phyloP scores from a whole-genome alignment of 805 yeast species.

The Wickerhamiella vanderwaltii region DNA sequence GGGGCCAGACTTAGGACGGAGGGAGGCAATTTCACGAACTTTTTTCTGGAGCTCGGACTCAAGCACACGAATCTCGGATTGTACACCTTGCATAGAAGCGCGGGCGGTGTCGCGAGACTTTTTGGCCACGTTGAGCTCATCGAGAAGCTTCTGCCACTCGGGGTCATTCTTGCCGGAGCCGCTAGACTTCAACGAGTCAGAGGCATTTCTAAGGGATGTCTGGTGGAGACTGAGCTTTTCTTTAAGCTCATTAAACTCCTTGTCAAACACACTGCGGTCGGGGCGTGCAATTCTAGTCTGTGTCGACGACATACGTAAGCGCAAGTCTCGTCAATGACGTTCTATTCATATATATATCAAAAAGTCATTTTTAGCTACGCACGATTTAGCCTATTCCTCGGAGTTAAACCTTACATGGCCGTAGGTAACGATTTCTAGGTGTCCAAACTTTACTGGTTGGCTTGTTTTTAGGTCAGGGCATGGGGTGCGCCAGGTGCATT shows the following conservation, averaged over 20 bases:
- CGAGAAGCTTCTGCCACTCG: conserved; percentile 43
- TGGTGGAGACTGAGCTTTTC: conserved; percentile 22
- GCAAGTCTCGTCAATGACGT: too few relatives aligned
- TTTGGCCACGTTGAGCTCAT: conserved; percentile 36
- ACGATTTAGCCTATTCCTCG: too few relatives aligned
- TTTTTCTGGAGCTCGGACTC: conserved; percentile 66
- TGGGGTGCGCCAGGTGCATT: too few relatives aligned
- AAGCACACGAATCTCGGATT: conserved; percentile 55
- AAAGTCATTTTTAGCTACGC: too few relatives aligned
- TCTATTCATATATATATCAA: too few relatives aligned
- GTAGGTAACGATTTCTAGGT: too few relatives aligned
- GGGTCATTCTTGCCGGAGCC: conserved; percentile 22
- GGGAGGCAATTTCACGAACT: conserved; percentile 58
- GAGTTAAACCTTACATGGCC: too few relatives aligned
- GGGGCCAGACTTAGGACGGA: conserved; percentile 59
- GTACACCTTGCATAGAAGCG: conserved; percentile 36
- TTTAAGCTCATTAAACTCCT: conserved; percentile 23
- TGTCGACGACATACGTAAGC: too few relatives aligned
- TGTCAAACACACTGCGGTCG: conserved; percentile 24
- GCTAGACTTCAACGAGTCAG: conserved; percentile 20
- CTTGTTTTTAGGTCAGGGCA: too few relatives aligned
- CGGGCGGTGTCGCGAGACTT: conserved; percentile 36
- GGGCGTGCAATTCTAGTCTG: conserved; percentile 16
- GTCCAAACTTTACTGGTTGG: too few relatives aligned
- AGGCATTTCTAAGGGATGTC: conserved; percentile 21